Conservation (phyloP, 805 yeast genomes). For the Wickerhamomyces strasburgensis region DNA sequence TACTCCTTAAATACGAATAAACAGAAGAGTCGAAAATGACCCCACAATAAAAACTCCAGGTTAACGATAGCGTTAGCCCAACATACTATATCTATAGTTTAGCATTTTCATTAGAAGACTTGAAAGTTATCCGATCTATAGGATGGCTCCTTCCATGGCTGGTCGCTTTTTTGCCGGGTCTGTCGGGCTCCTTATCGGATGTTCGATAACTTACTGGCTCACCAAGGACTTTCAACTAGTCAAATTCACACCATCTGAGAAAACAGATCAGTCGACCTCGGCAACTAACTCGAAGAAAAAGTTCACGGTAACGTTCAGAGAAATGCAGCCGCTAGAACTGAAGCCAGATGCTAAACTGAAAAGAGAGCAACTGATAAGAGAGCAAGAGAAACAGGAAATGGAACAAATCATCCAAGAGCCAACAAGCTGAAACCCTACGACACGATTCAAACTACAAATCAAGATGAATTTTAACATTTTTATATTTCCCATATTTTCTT, state of each 20-base stretch:
- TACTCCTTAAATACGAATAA: too few relatives aligned
- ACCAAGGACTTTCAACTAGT: conserved; percentile 28
- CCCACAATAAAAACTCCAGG: not conserved
- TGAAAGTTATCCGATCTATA: not conserved
- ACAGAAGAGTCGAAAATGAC: not conserved
- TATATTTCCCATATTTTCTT: not conserved
- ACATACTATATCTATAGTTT: not conserved
- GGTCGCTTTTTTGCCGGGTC: conserved; percentile 17
- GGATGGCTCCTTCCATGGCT: conserved; percentile 11
- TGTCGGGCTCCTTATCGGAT: conserved; percentile 16
- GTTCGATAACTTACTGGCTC: conserved; percentile 13
- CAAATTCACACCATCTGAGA: conserved; percentile 36
- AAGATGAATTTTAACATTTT: not conserved
- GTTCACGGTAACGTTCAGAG: conserved; percentile 31
- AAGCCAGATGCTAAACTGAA: conserved; percentile 29
- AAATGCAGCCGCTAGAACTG: conserved; percentile 34
- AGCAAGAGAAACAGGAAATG: conserved; percentile 2
- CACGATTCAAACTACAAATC: too few relatives aligned
- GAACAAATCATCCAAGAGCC: conserved; percentile 17
- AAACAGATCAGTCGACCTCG: conserved; percentile 32
- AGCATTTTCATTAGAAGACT: not conserved
- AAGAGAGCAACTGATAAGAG: conserved; percentile 1
- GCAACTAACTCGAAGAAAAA: conserved; percentile 31
- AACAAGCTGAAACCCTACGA: conserved; percentile 5
- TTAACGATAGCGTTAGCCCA: not conserved